phyloP scores from a whole-genome alignment of 2,329 filamentous ascomycete species.

The Plenodomus tracheiphilus region DNA sequence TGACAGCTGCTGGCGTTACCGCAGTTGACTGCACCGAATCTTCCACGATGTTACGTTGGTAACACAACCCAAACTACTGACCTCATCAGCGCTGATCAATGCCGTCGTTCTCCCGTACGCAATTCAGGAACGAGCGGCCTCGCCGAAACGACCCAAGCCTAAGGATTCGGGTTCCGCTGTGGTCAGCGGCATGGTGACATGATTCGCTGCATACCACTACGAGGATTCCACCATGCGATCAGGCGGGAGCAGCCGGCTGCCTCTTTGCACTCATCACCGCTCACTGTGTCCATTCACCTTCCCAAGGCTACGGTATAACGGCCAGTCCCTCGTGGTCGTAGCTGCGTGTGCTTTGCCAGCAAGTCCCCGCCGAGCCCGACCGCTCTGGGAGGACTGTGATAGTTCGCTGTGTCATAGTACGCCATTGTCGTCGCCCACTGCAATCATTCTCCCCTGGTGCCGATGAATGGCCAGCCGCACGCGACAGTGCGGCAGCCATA shows the following conservation, averaged over 20 bases:
- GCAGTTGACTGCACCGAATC: constrained; percentile 15
- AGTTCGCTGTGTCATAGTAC: background rate
- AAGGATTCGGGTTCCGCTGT: background rate
- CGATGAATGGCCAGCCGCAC: constrained; percentile 10
- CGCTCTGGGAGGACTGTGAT: background rate
- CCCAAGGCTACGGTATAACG: too few relatives aligned
- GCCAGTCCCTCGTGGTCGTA: too few relatives aligned
- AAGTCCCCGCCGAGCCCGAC: background rate
- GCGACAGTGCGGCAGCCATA: constrained; percentile 22
- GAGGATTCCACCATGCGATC: constrained; percentile 21
- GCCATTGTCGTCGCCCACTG: constrained; percentile 7
- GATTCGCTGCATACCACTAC: constrained; percentile 22
- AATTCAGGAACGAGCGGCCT: constrained; percentile 25
- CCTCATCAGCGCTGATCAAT: constrained; percentile 22
- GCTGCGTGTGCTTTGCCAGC: background rate
- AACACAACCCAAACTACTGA: too few relatives aligned
- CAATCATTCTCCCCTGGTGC: constrained; percentile 5
- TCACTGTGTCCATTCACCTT: background rate
- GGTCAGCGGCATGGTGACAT: constrained; percentile 24
- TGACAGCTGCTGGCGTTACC: constrained; percentile 20
- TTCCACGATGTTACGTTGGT: constrained; percentile 8
- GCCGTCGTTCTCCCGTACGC: constrained; percentile 19
- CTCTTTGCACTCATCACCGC: constrained; percentile 6
- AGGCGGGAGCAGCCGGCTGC: constrained; percentile 34
- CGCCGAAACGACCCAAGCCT: background rate